Base-by-base conservation (phyloP, 495 filamentous ascomycete species). In the Annulohypoxylon moriforme region DNA sequence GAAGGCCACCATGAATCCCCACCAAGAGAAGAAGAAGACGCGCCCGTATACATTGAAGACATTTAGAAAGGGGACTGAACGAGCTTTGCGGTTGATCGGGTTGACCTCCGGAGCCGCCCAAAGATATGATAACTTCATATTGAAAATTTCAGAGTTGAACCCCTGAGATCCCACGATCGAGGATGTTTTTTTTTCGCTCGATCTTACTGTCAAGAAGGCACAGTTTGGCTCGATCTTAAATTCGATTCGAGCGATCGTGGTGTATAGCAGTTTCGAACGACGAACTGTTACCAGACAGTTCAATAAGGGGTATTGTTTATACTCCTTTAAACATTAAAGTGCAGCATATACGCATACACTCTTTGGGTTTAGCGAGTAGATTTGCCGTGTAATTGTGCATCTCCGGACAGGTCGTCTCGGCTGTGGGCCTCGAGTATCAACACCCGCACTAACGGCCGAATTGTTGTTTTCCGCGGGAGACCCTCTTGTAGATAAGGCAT, bases 1-100 rank as follows among this genome's bases (percentile, higher is more conserved):
- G 83, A 98, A 98, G 20, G 94, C 93, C 64, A 98, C 89, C 90
- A 98, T 93, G 82, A 98, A 98, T 8, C 95, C 95, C 53, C 93
- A 87, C 91, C 94, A 97, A 0, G 94, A 93, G 81, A 98, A 97
- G 85, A 94, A 93, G 80, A 96, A 97, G 0, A 96, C 93, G 2
- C 94, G 87, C 49, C 95, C 94, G 85, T 98, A 75, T 68, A 88
- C 76, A 73, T 96, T 88, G 66, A 93, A 74, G 8, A 91, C 90
- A 77, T 98, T 98, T 27, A 98, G 78, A 33, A 92, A 75, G 0
- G 94, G 95, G 53, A 98, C 89, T 0, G 91, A 91, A 42, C 86
- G 87, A 33, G 94, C 94, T 77, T 96, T 96, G 14, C 85, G 85
- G 76, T 91, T 96, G 78, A 89, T 82, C 0, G 93, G 93, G 75